These are phyloP conservation scores for Russula olivacea DNA, from an alignment of 768 basidiomycete species.

Conservation along the genomic window DNA sequence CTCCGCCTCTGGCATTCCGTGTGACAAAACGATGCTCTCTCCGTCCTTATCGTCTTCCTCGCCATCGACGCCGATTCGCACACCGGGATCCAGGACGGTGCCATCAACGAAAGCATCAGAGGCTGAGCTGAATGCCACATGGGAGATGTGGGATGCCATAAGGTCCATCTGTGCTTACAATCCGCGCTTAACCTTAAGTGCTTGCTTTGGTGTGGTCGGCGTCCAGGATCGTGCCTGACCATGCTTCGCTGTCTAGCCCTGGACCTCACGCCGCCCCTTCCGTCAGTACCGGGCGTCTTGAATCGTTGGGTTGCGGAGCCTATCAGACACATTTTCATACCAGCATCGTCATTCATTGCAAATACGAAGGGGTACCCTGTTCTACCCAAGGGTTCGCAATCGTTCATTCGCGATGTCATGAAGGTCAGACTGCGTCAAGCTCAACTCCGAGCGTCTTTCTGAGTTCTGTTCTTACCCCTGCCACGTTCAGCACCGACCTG, in stretches of 20 bases:
- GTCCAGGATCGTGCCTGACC: slow-evolving; percentile 15
- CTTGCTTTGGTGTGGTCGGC: slow-evolving; percentile 26
- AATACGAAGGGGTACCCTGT: slow-evolving; percentile 97
- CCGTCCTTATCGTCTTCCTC: slow-evolving; percentile 20
- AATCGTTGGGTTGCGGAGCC: slow-evolving; percentile 92
- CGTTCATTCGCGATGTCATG: slow-evolving; percentile 86
- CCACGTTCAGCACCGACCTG: slow-evolving; percentile 67
- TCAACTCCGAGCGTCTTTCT: background rate
- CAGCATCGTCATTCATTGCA: slow-evolving; percentile 87
- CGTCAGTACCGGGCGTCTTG: slow-evolving; percentile 67
- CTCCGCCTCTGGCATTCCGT: background rate
- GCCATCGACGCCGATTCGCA: slow-evolving; percentile 26
- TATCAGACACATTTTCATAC: slow-evolving; percentile 81
- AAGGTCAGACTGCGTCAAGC: slow-evolving; percentile 46
- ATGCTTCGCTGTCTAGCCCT: slow-evolving; percentile 54
- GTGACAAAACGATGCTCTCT: background rate
- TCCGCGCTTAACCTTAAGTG: slow-evolving; percentile 66
- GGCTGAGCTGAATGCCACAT: slow-evolving; percentile 64
- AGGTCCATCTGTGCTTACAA: slow-evolving; percentile 85
- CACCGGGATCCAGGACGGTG: slow-evolving; percentile 27
- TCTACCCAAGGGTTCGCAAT: slow-evolving; percentile 86
- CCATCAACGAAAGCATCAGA: slow-evolving; percentile 40
- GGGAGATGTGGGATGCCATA: slow-evolving; percentile 99
- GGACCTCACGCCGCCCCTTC: slow-evolving; percentile 85
- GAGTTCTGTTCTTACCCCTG: slow-evolving; percentile 12